A percentile compares a stretch with the other conserved stretches of the same genome.
phyloP scores from a whole-genome alignment of 805 yeast species.

The Wickerhamomyces strasburgensis region DNA sequence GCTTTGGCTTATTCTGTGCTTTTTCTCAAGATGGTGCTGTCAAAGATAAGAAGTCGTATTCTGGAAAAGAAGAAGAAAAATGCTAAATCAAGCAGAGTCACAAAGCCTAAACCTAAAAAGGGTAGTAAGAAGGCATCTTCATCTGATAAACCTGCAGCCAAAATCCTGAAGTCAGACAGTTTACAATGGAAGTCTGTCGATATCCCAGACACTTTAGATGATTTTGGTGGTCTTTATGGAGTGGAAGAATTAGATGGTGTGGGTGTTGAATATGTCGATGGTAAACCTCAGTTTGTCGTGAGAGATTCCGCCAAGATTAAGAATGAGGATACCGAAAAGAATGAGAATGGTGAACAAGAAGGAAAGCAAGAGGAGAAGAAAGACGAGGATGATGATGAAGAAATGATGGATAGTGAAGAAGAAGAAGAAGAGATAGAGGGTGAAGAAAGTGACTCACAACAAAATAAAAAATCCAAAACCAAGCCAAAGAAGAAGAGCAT shows the following conservation, averaged over 20 bases:
- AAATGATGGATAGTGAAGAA: slow-evolving; percentile 12
- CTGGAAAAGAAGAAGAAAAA: slow-evolving; percentile 4
- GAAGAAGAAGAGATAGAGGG: slow-evolving; percentile 19
- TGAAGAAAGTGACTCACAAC: slow-evolving; percentile 20
- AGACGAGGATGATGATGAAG: slow-evolving; percentile 13
- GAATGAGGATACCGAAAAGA: slow-evolving; percentile 18
- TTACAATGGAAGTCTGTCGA: slow-evolving; percentile 79
- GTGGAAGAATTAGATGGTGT: slow-evolving; percentile 94
- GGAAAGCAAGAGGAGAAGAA: slow-evolving; percentile 16
- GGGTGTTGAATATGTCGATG: slow-evolving; percentile 68
- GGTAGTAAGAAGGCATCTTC: slow-evolving; percentile 1
- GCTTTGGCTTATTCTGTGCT: too few species aligned
- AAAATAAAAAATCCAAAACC: slow-evolving; percentile 15
- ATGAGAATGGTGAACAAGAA: slow-evolving; percentile 22
- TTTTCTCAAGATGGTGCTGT: slow-evolving; percentile 10
- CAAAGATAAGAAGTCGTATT: slow-evolving; percentile 8
- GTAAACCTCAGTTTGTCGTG: slow-evolving; percentile 56
- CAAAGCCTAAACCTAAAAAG: slow-evolving; percentile 8
- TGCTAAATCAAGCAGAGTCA: background rate
- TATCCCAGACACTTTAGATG: slow-evolving; percentile 78
- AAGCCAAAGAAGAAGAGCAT: slow-evolving; percentile 18
- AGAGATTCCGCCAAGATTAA: slow-evolving; percentile 27
- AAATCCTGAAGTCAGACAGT: slow-evolving; percentile 41
- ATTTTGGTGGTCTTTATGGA: slow-evolving; percentile 88
- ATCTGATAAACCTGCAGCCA: slow-evolving; percentile 1